Evolutionary conservation across 208 protist species (phyloP).

Genomic region (Leishmania mexicana): DNA sequence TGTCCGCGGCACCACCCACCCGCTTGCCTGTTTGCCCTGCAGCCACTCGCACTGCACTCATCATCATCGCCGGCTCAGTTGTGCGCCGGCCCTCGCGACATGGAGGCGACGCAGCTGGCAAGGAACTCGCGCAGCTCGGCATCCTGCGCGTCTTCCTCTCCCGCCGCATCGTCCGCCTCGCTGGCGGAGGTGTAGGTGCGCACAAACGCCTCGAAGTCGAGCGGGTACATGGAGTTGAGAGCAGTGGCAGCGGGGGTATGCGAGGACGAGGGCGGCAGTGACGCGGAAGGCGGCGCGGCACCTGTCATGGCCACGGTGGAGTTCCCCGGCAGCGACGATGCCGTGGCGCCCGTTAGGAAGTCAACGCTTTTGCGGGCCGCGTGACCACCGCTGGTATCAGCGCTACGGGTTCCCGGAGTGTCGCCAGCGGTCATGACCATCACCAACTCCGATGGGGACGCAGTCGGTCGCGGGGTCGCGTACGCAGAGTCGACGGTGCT

Average conservation of each 20-base stretch:
- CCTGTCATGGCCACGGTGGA: background rate
- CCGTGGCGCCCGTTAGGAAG: background rate
- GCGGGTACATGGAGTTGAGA: conserved; percentile 48
- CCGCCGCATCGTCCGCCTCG: conserved; percentile 28
- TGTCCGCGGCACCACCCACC: background rate
- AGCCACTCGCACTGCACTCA: background rate
- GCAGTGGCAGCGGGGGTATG: conserved; percentile 5
- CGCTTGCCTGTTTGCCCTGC: background rate
- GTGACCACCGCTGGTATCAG: background rate
- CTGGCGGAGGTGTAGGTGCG: conserved; percentile 19
- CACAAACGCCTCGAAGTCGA: conserved; percentile 69
- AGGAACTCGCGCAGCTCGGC: conserved; percentile 68
- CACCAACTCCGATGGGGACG: background rate
- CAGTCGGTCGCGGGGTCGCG: conserved; percentile 14
- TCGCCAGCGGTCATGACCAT: conserved; percentile 29
- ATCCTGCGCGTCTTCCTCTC: conserved; percentile 39
- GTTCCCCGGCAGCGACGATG: background rate
- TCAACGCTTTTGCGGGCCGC: background rate
- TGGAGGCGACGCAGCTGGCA: conserved; percentile 53
- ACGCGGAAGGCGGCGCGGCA: background rate
- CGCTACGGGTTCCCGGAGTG: conserved; percentile 7
- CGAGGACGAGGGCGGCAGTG: background rate
- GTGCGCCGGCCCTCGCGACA: conserved; percentile 15
- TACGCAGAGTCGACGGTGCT: conserved; percentile 1
- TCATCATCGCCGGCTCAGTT: conserved; percentile 8